phyloP scores from a whole-genome alignment of 176 grass and related monocot genomes.

The Saccharum spontaneum region DNA sequence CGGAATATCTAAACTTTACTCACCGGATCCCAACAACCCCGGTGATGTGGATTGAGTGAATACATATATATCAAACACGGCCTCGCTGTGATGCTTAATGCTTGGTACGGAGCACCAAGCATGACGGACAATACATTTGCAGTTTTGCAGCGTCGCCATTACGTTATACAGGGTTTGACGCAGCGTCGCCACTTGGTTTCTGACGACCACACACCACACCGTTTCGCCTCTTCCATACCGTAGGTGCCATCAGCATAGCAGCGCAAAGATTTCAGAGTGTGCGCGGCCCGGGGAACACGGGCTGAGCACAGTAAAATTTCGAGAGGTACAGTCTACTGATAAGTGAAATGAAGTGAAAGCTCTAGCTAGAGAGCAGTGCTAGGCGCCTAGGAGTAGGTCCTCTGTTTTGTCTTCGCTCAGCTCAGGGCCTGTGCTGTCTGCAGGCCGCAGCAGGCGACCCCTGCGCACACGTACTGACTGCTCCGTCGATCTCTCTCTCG shows the following conservation, averaged over 20 bases:
- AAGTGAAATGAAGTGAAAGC: conserved; percentile 17
- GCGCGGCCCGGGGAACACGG: neutral
- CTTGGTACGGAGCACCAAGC: too few species aligned
- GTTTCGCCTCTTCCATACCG: neutral
- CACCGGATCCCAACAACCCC: too few species aligned
- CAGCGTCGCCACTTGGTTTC: neutral
- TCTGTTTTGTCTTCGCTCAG: conserved; percentile 17
- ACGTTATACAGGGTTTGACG: too few species aligned
- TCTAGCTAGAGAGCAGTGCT: neutral
- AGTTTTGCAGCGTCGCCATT: too few species aligned
- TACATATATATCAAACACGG: too few species aligned
- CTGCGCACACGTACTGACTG: neutral
- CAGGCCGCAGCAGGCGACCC: neutral
- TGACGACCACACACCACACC: neutral
- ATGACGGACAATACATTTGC: too few species aligned
- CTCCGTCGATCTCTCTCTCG: neutral
- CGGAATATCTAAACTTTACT: too few species aligned
- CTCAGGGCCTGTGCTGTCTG: too few species aligned
- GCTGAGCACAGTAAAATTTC: neutral
- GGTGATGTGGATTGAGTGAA: too few species aligned
- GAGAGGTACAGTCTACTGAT: neutral
- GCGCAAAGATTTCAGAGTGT: neutral
- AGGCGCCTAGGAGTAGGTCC: neutral
- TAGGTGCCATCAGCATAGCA: neutral
- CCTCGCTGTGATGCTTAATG: too few species aligned